A percentile compares a stretch with the other conserved stretches of the same genome.
phyloP scores from a whole-genome alignment of 2,329 filamentous ascomycete genomes.

The Colletotrichum brevisporum region DNA sequence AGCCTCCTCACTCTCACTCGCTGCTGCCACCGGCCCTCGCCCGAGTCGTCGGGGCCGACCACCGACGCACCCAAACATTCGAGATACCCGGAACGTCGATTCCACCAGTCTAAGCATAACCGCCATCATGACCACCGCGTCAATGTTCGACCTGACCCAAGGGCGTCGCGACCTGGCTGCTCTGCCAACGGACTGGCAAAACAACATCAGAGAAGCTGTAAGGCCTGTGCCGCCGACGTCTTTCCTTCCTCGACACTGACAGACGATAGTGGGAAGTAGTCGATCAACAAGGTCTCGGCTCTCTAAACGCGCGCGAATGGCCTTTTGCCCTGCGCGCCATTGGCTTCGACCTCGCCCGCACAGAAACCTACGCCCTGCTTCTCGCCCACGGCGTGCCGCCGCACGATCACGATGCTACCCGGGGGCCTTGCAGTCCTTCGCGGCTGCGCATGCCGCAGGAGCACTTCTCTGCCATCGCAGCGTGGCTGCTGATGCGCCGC shows the following conservation, averaged over 20 bases:
- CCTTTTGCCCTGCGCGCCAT: constrained; percentile 96
- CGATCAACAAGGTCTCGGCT: constrained; percentile 94
- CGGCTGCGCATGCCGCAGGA: constrained; percentile 81
- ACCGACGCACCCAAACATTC: background rate
- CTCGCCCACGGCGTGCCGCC: constrained; percentile 84
- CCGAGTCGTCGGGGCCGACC: background rate
- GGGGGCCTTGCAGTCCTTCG: constrained; percentile 68
- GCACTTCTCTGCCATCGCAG: constrained; percentile 82
- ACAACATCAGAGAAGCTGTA: constrained; percentile 42
- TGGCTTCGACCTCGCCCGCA: constrained; percentile 91
- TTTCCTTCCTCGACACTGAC: background rate
- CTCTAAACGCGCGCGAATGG: constrained; percentile 98
- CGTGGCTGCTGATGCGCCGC: constrained; percentile 82
- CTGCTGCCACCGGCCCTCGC: constrained; percentile 2
- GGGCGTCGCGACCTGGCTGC: constrained; percentile 40
- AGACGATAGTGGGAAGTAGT: constrained; percentile 85
- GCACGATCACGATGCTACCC: constrained; percentile 64
- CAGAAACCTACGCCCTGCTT: constrained; percentile 85
- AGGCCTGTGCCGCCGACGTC: background rate
- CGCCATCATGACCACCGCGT: constrained; percentile 35
- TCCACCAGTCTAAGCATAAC: background rate
- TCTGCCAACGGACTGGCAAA: constrained; percentile 40
- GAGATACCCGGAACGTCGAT: constrained; percentile 4
- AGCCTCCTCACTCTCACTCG: constrained; percentile 4
- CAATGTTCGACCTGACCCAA: constrained; percentile 40